Percentiles rank a stretch among this genome's conserved stretches.
phyloP scores from a whole-genome alignment of 1,139 yeast genomes.

The Fermentozyma sake region DNA sequence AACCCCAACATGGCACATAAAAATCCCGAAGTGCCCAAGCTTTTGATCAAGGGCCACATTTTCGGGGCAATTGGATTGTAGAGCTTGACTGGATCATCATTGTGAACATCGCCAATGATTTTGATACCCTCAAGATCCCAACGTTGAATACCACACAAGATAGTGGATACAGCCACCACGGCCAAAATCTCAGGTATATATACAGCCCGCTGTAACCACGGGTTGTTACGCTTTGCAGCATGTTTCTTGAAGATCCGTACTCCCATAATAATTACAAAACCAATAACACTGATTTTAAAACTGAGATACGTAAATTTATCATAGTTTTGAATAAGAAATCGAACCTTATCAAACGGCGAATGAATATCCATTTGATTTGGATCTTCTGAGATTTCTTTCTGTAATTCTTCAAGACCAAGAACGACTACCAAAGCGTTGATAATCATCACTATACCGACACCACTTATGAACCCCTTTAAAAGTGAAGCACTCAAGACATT shows the following conservation, averaged over 20 bases:
- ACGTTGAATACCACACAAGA: constrained; percentile 47
- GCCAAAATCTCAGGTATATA: constrained; percentile 81
- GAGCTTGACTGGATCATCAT: constrained; percentile 20
- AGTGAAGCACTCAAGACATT: constrained; percentile 80
- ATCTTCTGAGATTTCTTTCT: constrained; percentile 28
- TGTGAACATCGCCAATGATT: constrained; percentile 63
- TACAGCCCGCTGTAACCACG: constrained; percentile 27
- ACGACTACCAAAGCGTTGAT: constrained; percentile 72
- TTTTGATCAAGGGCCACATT: constrained; percentile 31
- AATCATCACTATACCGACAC: constrained; percentile 90
- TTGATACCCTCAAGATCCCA: constrained; percentile 61
- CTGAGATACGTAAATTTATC: constrained; percentile 49
- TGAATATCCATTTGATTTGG: constrained; percentile 54
- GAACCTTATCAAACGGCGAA: constrained; percentile 69
- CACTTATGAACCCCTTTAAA: constrained; percentile 84
- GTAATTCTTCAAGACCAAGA: constrained; percentile 54
- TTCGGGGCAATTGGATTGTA: constrained; percentile 31
- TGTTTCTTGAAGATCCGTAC: constrained; percentile 40
- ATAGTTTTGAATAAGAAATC: constrained; percentile 44
- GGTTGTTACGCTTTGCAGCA: constrained; percentile 13
- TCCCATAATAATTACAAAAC: constrained; percentile 41
- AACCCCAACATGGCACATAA: constrained; percentile 86
- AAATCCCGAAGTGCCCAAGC: constrained; percentile 55
- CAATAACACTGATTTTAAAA: constrained; percentile 44
- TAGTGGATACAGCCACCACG: constrained; percentile 62